phyloP scores from a whole-genome alignment of 2,329 filamentous ascomycete genomes.

The Fusarium coffeatum region DNA sequence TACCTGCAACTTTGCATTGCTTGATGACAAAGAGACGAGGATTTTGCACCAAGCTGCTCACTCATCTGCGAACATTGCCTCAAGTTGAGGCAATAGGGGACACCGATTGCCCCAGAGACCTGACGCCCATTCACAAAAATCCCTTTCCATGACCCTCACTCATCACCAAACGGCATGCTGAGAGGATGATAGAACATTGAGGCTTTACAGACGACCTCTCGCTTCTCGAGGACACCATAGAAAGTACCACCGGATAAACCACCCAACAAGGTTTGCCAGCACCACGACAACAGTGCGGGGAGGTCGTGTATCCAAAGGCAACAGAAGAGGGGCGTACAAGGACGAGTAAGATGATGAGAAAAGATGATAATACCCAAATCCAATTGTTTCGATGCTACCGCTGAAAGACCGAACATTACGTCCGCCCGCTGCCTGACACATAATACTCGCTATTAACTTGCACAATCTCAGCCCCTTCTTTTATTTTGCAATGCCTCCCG shows the following conservation, averaged over 20 bases:
- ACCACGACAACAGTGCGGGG: conserved; percentile 1
- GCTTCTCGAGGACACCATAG: not conserved
- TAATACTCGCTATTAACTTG: conserved; percentile 53
- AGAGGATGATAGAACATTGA: conserved; percentile 2
- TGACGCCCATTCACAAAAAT: not conserved
- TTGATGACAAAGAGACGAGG: conserved; percentile 1
- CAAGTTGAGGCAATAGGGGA: conserved; percentile 1
- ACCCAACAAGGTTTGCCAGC: conserved; percentile 1
- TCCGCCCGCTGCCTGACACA: conserved; percentile 47
- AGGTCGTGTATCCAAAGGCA: not conserved
- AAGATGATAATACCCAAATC: conserved; percentile 45
- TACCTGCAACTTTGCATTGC: conserved; percentile 12
- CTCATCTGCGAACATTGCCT: conserved; percentile 12
- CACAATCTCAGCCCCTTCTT: conserved; percentile 40
- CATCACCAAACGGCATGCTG: not conserved
- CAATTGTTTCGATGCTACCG: conserved; percentile 50
- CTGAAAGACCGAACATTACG: conserved; percentile 46
- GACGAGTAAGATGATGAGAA: conserved; percentile 24
- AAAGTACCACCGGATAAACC: not conserved
- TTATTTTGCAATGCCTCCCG: conserved; percentile 39
- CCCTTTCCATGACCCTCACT: not conserved
- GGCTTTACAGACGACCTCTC: conserved; percentile 16
- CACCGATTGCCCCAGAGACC: conserved; percentile 10
- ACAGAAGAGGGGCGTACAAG: not conserved
- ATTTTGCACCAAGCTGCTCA: conserved; percentile 1